A percentile compares a stretch with the other conserved stretches of the same genome.
Evolutionary conservation across 345 rosid species (phyloP).

Genomic region (Hypericum androsaemum): DNA sequence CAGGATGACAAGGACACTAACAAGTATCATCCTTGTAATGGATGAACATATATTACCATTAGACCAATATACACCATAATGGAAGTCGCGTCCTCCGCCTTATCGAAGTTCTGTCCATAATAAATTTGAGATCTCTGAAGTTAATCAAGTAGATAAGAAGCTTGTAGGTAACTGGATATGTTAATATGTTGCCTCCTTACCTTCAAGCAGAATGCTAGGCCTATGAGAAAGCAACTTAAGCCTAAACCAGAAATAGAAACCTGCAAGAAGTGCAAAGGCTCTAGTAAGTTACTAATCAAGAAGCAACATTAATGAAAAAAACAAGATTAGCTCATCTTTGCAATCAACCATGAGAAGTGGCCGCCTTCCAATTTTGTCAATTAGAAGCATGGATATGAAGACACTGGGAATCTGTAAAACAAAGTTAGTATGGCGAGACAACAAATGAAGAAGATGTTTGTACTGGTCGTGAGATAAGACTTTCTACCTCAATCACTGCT

Average conservation of each 20-base stretch:
- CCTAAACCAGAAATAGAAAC: conserved; percentile 15
- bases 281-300: neutral
- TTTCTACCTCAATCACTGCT: neutral
- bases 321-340: neutral
- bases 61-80: conserved; percentile 22
- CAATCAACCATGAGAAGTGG: conserved; percentile 22
- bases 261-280: conserved; percentile 3
- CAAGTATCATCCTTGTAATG: neutral
- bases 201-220: conserved; percentile 18
- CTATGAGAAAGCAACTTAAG: conserved; percentile 14
- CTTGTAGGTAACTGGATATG: too few relatives aligned
- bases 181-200: conserved; percentile 1
- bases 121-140: neutral
- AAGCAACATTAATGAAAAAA: too few relatives aligned
- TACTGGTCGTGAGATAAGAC: too few relatives aligned
- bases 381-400: conserved; percentile 8
- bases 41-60: conserved; percentile 13
- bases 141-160: too few relatives aligned
- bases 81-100: conserved; percentile 14
- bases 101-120: conserved; percentile 16
- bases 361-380: conserved; percentile 25
- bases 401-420: conserved; percentile 17
- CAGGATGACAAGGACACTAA: too few relatives aligned
- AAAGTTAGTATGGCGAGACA: neutral
- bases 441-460: too few relatives aligned